Conservation (phyloP, 352 stramenopile genomes). For the Globisporangium emineosum region DNA sequence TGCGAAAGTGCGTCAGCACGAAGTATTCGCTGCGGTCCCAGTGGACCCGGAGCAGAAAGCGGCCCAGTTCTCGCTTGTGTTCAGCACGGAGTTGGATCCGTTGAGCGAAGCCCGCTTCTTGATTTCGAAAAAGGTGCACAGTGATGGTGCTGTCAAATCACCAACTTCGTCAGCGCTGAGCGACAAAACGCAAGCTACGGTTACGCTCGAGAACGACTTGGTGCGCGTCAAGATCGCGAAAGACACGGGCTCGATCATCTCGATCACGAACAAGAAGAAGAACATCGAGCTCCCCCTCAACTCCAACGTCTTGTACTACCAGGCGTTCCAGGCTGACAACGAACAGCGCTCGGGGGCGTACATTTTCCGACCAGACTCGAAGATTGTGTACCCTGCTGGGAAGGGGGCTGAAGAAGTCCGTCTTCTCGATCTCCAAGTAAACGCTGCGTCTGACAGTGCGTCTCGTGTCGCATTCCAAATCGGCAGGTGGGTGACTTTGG, state of each 20-base stretch:
- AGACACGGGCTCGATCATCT: slow-evolving; percentile 47
- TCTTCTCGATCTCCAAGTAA: slow-evolving; percentile 42
- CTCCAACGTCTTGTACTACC: slow-evolving; percentile 62
- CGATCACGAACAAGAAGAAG: slow-evolving; percentile 69
- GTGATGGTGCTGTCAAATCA: not conserved
- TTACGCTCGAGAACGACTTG: slow-evolving; percentile 63
- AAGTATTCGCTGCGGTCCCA: slow-evolving; percentile 52
- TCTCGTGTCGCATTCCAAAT: slow-evolving; percentile 71
- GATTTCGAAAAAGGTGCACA: slow-evolving; percentile 34
- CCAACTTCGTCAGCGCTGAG: not conserved
- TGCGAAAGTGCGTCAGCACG: slow-evolving; percentile 30
- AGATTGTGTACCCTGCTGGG: slow-evolving; percentile 50
- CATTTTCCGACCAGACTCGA: slow-evolving; percentile 92
- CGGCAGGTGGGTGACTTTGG: slow-evolving; percentile 88
- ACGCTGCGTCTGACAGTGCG: slow-evolving; percentile 19
- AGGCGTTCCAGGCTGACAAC: slow-evolving; percentile 42
- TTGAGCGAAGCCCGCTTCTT: slow-evolving; percentile 48
- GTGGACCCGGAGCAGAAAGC: slow-evolving; percentile 47
- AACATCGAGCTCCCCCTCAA: slow-evolving; percentile 55
- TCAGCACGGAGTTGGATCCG: slow-evolving; percentile 58
- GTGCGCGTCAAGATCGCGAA: slow-evolving; percentile 52
- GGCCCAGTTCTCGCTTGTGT: slow-evolving; percentile 63
- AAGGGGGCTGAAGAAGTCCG: slow-evolving; percentile 24
- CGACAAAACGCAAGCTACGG: slow-evolving; percentile 15
- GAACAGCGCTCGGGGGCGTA: slow-evolving; percentile 94